phyloP scores from a whole-genome alignment of 345 rosid genomes.

The Trapa bicornis region DNA sequence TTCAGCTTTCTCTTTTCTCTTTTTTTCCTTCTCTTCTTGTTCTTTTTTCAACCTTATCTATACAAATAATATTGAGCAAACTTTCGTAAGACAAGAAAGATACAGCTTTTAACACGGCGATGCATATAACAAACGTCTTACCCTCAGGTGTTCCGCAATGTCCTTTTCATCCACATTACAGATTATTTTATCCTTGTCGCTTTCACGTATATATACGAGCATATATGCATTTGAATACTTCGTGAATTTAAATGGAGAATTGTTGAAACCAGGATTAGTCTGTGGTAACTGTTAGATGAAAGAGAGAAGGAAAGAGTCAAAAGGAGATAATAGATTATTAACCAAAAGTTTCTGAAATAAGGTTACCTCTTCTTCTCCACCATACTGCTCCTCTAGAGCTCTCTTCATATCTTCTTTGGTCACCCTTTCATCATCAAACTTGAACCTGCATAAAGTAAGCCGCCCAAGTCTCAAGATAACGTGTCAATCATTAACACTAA shows the following conservation, averaged over 20 bases:
- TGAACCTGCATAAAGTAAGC: constrained; percentile 22
- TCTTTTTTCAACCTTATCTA: constrained; percentile 46
- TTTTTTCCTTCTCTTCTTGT: constrained; percentile 52
- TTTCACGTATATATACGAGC: constrained; percentile 46
- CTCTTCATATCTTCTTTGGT: constrained; percentile 42
- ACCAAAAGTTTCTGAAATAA: neutral
- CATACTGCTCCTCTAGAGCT: constrained; percentile 47
- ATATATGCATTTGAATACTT: constrained; percentile 48
- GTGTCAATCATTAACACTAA: neutral
- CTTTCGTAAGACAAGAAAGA: neutral
- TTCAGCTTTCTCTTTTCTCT: constrained; percentile 44
- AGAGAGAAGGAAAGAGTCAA: neutral
- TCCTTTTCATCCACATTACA: constrained; percentile 47
- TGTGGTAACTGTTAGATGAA: constrained; percentile 27
- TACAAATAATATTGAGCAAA: neutral
- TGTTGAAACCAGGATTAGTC: constrained; percentile 46
- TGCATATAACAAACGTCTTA: constrained; percentile 8
- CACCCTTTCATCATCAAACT: constrained; percentile 48
- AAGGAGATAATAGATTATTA: neutral
- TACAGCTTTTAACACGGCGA: neutral
- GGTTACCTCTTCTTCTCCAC: constrained; percentile 43
- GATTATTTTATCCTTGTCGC: constrained; percentile 44
- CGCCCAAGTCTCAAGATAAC: neutral
- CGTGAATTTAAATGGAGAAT: constrained; percentile 41
- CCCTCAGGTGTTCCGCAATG: constrained; percentile 46